Evolutionary conservation across 768 basidiomycete genomes (phyloP).

Genomic region (Exsudoporus frostii): DNA sequence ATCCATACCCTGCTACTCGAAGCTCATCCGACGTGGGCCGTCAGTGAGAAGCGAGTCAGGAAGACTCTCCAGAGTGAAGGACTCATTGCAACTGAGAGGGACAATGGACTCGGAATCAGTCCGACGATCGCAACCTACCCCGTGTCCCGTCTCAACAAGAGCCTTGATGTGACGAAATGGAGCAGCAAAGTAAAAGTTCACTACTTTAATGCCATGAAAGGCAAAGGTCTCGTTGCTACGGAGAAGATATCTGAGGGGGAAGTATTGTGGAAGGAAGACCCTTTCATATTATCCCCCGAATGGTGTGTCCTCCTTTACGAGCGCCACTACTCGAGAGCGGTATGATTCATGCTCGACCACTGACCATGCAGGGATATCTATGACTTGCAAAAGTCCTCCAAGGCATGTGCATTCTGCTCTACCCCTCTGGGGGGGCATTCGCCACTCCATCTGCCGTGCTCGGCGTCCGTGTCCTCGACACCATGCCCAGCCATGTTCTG

Average conservation of each 20-base stretch:
- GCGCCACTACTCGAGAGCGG: too few relatives aligned
- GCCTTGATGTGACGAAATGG: conserved; percentile 61
- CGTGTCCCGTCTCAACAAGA: conserved; percentile 59
- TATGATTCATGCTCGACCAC: not conserved
- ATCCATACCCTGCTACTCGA: conserved; percentile 61
- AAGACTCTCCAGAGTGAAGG: conserved; percentile 66
- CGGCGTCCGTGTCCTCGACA: conserved; percentile 39
- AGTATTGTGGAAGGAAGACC: conserved; percentile 82
- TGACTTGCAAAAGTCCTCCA: conserved; percentile 56
- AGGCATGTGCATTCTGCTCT: conserved; percentile 73
- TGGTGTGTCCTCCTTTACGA: conserved; percentile 47
- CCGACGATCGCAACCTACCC: conserved; percentile 41
- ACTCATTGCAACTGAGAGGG: conserved; percentile 33
- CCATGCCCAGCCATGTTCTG: conserved; percentile 72
- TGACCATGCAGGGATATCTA: conserved; percentile 63
- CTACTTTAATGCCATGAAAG: conserved; percentile 67
- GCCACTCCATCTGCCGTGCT: conserved; percentile 51
- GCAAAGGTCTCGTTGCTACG: conserved; percentile 79
- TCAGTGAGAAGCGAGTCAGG: conserved; percentile 79
- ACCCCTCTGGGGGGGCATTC: conserved; percentile 50
- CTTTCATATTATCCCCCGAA: conserved; percentile 77
- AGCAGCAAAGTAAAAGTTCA: conserved; percentile 61
- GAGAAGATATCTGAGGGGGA: conserved; percentile 69
- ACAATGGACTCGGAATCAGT: not conserved
- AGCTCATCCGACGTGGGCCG: conserved; percentile 64